phyloP scores from a whole-genome alignment of 2,329 filamentous ascomycete genomes.

The Aspergillus quadricinctus region DNA sequence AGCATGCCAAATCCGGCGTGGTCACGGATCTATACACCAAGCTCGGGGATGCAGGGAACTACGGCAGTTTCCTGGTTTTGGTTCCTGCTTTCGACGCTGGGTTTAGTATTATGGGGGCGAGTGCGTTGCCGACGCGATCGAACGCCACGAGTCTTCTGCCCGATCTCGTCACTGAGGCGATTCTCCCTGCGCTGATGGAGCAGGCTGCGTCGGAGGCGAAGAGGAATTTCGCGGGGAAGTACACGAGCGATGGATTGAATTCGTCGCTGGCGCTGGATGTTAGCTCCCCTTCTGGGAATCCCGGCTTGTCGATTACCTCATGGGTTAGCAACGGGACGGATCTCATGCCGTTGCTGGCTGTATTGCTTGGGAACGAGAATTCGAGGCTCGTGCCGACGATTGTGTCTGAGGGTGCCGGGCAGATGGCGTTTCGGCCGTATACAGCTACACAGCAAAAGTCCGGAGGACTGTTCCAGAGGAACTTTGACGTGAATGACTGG shows the following conservation, averaged over 20 bases:
- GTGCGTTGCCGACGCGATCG: conserved; percentile 8
- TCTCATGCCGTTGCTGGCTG: conserved; percentile 10
- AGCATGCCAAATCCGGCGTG: conserved; percentile 16
- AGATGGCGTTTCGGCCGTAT: conserved; percentile 18
- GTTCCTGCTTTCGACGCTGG: conserved; percentile 44
- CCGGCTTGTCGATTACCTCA: conserved; percentile 22
- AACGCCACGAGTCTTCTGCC: conserved; percentile 13
- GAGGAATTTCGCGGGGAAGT: conserved; percentile 24
- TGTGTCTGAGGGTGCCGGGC: conserved; percentile 3
- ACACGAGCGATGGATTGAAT: conserved; percentile 22
- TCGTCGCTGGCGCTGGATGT: conserved; percentile 23
- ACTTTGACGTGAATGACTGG: conserved; percentile 18
- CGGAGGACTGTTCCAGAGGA: conserved; percentile 10
- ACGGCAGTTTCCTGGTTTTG: conserved; percentile 37
- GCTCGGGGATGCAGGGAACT: conserved; percentile 38
- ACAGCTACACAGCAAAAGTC: conserved; percentile 5
- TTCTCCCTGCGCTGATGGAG: conserved; percentile 29
- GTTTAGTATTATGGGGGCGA: conserved; percentile 39
- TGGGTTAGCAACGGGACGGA: conserved; percentile 31
- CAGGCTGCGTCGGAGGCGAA: conserved; percentile 27
- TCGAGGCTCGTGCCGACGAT: conserved; percentile 21
- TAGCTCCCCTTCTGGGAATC: conserved; percentile 7
- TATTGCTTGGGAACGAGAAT: neutral
- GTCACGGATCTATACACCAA: conserved; percentile 39
- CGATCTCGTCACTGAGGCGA: conserved; percentile 23